A percentile compares a stretch with the other conserved stretches of the same genome.
Conservation (phyloP, 2,329 filamentous ascomycete species). For the Colletotrichum gigasporum region DNA sequence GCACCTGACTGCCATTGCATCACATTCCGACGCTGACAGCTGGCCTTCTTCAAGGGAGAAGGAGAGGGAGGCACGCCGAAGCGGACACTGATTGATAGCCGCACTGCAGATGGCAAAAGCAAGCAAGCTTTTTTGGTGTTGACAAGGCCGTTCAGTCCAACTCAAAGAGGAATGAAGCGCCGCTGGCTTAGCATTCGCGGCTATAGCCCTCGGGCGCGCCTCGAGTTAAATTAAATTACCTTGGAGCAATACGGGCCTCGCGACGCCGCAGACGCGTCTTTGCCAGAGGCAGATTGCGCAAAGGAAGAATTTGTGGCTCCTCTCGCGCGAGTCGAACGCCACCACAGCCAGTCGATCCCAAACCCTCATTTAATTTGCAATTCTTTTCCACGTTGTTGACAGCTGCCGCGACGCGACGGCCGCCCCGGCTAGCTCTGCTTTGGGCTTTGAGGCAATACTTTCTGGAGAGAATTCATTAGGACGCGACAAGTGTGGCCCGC, state of each 20-base stretch:
- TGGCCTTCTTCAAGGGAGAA: conserved; percentile 13
- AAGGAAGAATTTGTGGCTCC: conserved; percentile 27
- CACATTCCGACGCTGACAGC: conserved; percentile 12
- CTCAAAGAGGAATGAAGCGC: conserved; percentile 12
- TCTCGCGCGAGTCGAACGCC: conserved; percentile 25
- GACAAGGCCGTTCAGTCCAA: not conserved
- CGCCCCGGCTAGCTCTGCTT: too few relatives aligned
- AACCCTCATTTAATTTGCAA: conserved; percentile 28
- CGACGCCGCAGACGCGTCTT: conserved; percentile 25
- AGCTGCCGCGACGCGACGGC: conserved; percentile 7
- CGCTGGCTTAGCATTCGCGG: conserved; percentile 1
- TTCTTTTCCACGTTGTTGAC: conserved; percentile 21
- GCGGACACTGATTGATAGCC: not conserved
- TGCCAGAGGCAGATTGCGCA: conserved; percentile 9
- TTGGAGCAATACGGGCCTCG: conserved; percentile 12
- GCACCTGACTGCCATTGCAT: not conserved
- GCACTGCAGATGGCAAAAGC: not conserved
- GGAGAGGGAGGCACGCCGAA: not conserved
- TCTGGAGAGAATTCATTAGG: not conserved
- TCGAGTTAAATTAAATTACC: conserved; percentile 25
- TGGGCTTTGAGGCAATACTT: conserved; percentile 1
- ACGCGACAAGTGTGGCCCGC: not conserved
- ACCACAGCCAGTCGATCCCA: conserved; percentile 24
- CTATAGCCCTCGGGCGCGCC: conserved; percentile 19
- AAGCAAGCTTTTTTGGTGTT: not conserved